Evolutionary conservation across 768 basidiomycete genomes (phyloP).

Genomic region (Clitopilus hobsonii): DNA sequence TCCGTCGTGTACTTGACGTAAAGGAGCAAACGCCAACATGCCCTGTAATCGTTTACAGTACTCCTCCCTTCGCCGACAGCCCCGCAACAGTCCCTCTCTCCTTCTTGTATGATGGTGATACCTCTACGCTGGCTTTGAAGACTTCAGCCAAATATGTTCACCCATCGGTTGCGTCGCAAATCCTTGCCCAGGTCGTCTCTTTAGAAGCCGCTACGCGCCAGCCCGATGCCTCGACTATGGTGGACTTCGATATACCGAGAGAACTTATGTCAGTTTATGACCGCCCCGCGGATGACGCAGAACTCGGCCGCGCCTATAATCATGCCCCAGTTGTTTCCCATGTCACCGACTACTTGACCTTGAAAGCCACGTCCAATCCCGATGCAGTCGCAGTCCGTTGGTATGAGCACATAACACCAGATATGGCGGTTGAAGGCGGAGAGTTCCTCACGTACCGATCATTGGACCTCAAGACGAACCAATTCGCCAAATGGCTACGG

Average conservation of each 20-base stretch:
- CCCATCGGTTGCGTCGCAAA: conserved; percentile 19
- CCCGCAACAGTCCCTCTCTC: conserved; percentile 14
- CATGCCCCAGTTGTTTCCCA: conserved; percentile 16
- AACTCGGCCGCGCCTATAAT: conserved; percentile 16
- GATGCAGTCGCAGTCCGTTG: conserved; percentile 21
- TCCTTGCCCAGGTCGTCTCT: conserved; percentile 19
- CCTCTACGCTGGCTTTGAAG: conserved; percentile 10
- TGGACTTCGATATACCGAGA: conserved; percentile 11
- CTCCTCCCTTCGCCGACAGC: conserved; percentile 2
- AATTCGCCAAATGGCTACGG: conserved; percentile 37
- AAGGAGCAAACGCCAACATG: conserved; percentile 21
- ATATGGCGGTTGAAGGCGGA: conserved; percentile 9
- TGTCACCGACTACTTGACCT: conserved; percentile 24
- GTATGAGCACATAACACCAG: conserved; percentile 25
- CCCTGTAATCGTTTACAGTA: conserved; percentile 17
- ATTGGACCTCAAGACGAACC: conserved; percentile 31
- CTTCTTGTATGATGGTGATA: conserved; percentile 11
- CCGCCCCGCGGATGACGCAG: conserved; percentile 15
- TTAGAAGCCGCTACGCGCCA: conserved; percentile 13
- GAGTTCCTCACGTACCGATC: conserved; percentile 31
- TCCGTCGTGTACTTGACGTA: conserved; percentile 18
- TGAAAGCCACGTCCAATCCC: conserved; percentile 18
- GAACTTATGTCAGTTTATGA: conserved; percentile 21
- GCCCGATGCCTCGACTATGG: conserved; percentile 6
- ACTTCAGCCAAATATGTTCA: conserved; percentile 15